Percentiles rank a stretch among this genome's conserved stretches.
Conservation (phyloP, 345 rosid species). For the Kandelia obovata region DNA sequence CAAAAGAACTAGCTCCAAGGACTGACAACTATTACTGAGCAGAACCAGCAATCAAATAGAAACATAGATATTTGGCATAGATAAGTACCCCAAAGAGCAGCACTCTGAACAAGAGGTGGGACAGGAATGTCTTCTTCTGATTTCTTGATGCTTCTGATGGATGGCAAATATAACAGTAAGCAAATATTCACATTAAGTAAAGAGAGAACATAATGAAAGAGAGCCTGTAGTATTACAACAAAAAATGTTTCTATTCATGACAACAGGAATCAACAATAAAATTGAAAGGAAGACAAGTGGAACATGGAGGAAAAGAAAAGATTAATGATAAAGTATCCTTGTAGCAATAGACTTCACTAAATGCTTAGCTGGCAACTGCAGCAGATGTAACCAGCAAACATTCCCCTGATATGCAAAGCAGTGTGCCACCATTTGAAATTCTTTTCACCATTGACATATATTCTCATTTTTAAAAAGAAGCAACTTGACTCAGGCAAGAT, state of each 20-base stretch:
- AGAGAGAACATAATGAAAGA: neutral
- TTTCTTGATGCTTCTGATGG: slow-evolving; percentile 61
- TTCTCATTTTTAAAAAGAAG: no score
- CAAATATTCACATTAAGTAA: neutral
- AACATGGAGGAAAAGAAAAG: no score
- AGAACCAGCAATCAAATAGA: neutral
- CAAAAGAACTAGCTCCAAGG: neutral
- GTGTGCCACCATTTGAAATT: neutral
- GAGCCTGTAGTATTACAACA: neutral
- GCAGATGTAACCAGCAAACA: neutral
- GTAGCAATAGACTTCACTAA: no score
- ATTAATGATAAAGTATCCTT: no score
- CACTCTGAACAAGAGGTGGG: slow-evolving; percentile 87
- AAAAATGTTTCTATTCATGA: no score
- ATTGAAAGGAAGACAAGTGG: no score
- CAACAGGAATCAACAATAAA: no score
- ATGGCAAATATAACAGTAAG: slow-evolving; percentile 12
- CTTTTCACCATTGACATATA: no score
- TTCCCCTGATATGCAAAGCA: neutral
- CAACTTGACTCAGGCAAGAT: no score
- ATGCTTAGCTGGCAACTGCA: neutral
- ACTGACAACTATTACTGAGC: neutral
- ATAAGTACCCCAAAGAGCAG: slow-evolving; percentile 85
- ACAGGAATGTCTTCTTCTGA: slow-evolving; percentile 83
- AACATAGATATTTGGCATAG: neutral